Percentiles rank a stretch among this genome's conserved stretches.
Conservation (phyloP, 306 rosid species). For the Astragalus membranaceus region DNA sequence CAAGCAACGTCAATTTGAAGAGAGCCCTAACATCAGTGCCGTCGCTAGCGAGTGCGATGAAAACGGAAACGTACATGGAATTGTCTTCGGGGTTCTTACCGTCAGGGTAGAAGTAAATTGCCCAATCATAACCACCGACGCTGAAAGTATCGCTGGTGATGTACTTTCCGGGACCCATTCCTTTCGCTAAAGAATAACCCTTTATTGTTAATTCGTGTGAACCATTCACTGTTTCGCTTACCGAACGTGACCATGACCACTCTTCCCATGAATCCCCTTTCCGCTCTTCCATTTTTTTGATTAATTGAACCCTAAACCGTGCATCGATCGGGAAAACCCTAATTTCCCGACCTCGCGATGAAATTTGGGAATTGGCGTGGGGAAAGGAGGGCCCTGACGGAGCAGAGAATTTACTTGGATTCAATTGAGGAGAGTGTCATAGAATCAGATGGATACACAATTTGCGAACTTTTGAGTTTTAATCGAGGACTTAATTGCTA, state of each 20-base stretch:
- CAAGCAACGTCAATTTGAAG: slow-evolving; percentile 68
- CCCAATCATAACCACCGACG: slow-evolving; percentile 95
- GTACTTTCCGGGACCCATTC: slow-evolving; percentile 85
- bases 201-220: slow-evolving; percentile 72
- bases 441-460: background rate
- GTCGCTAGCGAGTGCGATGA: slow-evolving; percentile 82
- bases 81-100: slow-evolving; percentile 88
- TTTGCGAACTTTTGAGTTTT: background rate
- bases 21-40: slow-evolving; percentile 84
- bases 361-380: background rate
- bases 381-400: background rate
- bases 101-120: slow-evolving; percentile 85
- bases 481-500: background rate
- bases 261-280: slow-evolving; percentile 40
- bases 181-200: slow-evolving; percentile 86
- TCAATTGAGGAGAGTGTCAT: background rate
- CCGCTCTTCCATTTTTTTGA: slow-evolving; percentile 23
- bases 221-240: slow-evolving; percentile 75
- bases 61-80: slow-evolving; percentile 71
- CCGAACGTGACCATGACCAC: slow-evolving; percentile 61
- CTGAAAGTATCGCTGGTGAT: slow-evolving; percentile 74
- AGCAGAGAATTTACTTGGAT: background rate
- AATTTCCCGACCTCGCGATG: background rate
- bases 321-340: slow-evolving; percentile 19
- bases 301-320: slow-evolving; percentile 23